These are phyloP conservation scores for Penicillium sp. DNA, from an alignment of 2,329 filamentous ascomycete genomes.

Conservation along the genomic window DNA sequence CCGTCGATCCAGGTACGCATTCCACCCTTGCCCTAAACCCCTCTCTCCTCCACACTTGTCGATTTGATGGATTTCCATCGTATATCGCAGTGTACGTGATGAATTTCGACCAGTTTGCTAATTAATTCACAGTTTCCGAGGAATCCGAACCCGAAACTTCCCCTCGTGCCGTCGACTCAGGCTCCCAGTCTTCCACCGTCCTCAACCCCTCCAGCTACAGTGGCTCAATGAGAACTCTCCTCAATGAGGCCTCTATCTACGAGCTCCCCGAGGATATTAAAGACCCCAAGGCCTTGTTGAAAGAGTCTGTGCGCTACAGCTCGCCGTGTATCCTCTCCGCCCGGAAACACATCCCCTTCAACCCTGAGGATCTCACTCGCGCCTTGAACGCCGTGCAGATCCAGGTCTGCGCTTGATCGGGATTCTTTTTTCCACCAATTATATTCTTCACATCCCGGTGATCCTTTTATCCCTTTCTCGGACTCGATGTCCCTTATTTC, in stretches of 20 bases:
- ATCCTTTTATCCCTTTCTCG: conserved; percentile 15
- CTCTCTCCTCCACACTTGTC: neutral
- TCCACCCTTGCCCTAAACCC: conserved; percentile 6
- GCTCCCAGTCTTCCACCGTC: conserved; percentile 40
- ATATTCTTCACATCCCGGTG: conserved; percentile 20
- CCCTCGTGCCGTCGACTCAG: conserved; percentile 29
- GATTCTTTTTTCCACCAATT: neutral
- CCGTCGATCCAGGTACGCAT: neutral
- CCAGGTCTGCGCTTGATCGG: conserved; percentile 29
- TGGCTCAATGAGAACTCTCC: conserved; percentile 39
- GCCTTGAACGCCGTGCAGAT: conserved; percentile 42
- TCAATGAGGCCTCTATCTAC: conserved; percentile 26
- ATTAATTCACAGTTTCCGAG: conserved; percentile 9
- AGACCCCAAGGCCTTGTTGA: conserved; percentile 32
- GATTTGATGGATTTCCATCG: neutral
- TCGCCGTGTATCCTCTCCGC: conserved; percentile 21
- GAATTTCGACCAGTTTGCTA: neutral
- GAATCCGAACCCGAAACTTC: conserved; percentile 24
- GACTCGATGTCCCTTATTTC: conserved; percentile 17
- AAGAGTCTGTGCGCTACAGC: conserved; percentile 36
- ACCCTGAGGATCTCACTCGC: conserved; percentile 38
- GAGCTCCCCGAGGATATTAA: conserved; percentile 30
- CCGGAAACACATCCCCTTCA: conserved; percentile 33
- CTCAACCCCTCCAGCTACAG: conserved; percentile 38
- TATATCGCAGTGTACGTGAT: neutral